These are phyloP conservation scores for Aureobasidium lini DNA, from an alignment of 2,329 filamentous ascomycete species.

Conservation along the genomic window DNA sequence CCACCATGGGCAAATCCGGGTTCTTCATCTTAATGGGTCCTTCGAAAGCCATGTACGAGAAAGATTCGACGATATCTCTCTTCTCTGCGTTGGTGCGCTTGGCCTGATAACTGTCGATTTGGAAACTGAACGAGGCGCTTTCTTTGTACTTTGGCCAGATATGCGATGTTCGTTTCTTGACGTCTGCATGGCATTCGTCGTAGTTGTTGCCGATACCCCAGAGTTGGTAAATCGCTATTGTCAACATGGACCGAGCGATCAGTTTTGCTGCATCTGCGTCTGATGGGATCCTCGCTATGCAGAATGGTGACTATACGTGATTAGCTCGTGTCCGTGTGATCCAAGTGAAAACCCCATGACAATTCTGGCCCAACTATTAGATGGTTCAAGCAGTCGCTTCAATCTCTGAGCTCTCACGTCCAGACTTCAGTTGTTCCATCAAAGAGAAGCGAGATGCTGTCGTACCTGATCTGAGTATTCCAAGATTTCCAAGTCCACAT, in stretches of 20 bases:
- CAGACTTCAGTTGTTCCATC: too few relatives aligned
- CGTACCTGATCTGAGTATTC: constrained; percentile 65
- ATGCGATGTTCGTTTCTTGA: constrained; percentile 51
- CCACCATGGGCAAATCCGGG: constrained; percentile 65
- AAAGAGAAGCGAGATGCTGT: too few relatives aligned
- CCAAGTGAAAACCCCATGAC: too few relatives aligned
- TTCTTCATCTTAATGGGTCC: constrained; percentile 71
- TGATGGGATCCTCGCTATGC: constrained; percentile 59
- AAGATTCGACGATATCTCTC: constrained; percentile 70
- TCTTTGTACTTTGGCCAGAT: constrained; percentile 60
- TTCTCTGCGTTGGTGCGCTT: constrained; percentile 58
- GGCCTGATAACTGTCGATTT: constrained; percentile 73
- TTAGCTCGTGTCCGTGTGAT: neutral
- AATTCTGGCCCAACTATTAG: too few relatives aligned
- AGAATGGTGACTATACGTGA: constrained; percentile 70
- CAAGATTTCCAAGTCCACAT: constrained; percentile 63
- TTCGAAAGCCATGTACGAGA: constrained; percentile 68
- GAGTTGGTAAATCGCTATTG: constrained; percentile 77
- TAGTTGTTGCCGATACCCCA: constrained; percentile 71
- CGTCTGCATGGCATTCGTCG: constrained; percentile 57
- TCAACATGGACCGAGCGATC: constrained; percentile 69
- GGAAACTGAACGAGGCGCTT: constrained; percentile 68
- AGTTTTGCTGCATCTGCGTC: constrained; percentile 63
- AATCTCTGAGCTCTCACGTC: too few relatives aligned
- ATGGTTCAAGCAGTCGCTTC: too few relatives aligned